phyloP scores from a whole-genome alignment of 1,284 basidiomycete species.

The Austroboletus novae-zelandiae region DNA sequence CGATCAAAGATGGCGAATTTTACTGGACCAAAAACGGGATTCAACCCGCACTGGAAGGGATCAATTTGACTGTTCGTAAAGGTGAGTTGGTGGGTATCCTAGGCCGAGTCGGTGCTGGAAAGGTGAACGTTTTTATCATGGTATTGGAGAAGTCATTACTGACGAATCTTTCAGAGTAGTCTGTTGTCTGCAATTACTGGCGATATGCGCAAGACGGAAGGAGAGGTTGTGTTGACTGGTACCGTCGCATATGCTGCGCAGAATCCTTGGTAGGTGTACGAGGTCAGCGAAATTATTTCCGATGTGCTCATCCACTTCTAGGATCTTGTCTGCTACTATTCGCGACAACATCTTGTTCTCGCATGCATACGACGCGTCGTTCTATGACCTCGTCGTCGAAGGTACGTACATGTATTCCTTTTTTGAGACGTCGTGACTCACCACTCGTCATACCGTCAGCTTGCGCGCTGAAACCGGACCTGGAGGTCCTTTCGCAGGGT shows the following conservation, averaged over 20 bases:
- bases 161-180: conserved; percentile 48
- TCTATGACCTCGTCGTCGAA: conserved; percentile 74
- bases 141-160: neutral
- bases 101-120: conserved; percentile 91
- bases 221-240: conserved; percentile 70
- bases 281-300: neutral
- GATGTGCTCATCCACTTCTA: conserved; percentile 25
- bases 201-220: conserved; percentile 82
- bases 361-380: conserved; percentile 79
- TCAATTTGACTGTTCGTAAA: conserved; percentile 74
- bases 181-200: conserved; percentile 79
- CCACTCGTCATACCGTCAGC: conserved; percentile 43
- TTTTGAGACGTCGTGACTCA: neutral
- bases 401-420: conserved; percentile 37
- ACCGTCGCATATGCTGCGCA: conserved; percentile 88
- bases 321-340: conserved; percentile 82
- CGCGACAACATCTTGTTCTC: conserved; percentile 91
- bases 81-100: conserved; percentile 88
- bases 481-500: conserved; percentile 70
- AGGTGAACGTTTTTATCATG: conserved; percentile 45
- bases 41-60: conserved; percentile 72
- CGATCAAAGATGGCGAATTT: conserved; percentile 75
- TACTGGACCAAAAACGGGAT: conserved; percentile 62
- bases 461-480: conserved; percentile 82
- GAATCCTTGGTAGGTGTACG: conserved; percentile 69